A percentile compares a stretch with the other conserved stretches of the same genome.
Conservation (phyloP, 257 asterid genomes). For the Solanum ahanhuiri region DNA sequence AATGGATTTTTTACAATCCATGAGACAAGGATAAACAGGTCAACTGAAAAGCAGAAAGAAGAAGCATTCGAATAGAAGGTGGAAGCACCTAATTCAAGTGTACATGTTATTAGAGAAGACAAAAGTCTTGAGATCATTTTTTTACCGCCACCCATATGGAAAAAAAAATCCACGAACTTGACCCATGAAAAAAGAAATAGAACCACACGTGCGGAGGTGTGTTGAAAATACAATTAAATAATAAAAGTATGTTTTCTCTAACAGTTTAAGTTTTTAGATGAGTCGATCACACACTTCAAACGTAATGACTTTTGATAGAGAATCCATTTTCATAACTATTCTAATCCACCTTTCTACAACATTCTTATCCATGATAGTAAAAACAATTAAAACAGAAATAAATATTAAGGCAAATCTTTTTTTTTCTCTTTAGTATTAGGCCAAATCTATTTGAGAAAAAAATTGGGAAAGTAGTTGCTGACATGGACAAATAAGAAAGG, state of each 20-base stretch:
- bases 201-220: not conserved
- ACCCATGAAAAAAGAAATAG: not conserved
- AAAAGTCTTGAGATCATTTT: not conserved
- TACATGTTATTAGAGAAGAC: not conserved
- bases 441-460: not conserved
- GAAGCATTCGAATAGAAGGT: not conserved
- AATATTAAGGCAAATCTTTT: not conserved
- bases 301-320: not conserved
- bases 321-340: not conserved
- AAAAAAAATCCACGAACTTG: not conserved
- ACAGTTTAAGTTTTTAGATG: no score
- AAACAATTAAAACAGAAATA: not conserved
- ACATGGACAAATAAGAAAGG: conserved; percentile 20
- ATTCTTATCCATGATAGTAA: not conserved
- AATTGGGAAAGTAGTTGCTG: conserved; percentile 20
- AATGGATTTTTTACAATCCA: not conserved
- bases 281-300: not conserved
- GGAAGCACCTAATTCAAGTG: not conserved
- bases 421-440: not conserved
- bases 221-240: no score
- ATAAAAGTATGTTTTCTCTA: no score
- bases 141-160: no score
- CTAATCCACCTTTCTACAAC: not conserved
- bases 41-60: not conserved
- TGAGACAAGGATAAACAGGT: not conserved